Conservation (phyloP, 192 early-diverging fungal species). For the Haplosporangium gracile region DNA sequence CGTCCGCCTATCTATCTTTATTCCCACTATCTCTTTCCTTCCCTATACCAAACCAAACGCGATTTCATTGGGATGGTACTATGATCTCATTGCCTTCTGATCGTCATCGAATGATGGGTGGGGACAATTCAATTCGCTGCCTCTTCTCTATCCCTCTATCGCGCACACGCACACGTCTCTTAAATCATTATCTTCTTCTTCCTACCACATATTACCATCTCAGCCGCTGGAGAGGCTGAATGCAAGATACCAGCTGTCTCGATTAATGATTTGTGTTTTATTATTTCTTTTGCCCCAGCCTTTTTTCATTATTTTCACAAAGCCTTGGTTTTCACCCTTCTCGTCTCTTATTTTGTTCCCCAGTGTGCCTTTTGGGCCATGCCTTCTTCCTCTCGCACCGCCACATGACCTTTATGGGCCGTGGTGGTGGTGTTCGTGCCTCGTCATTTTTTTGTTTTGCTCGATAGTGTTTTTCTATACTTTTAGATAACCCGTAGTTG, state of each 20-base stretch:
- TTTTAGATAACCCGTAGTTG: too few relatives aligned
- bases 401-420: neutral
- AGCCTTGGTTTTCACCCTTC: neutral
- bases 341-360: too few relatives aligned
- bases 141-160: too few relatives aligned
- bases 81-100: too few relatives aligned
- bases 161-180: too few relatives aligned
- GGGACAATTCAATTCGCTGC: too few relatives aligned
- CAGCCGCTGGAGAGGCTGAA: neutral
- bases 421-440: neutral
- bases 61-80: too few relatives aligned
- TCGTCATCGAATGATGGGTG: too few relatives aligned
- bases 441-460: neutral
- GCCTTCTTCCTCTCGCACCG: neutral
- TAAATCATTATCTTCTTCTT: neutral
- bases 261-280: neutral
- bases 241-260: neutral
- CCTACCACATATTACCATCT: neutral
- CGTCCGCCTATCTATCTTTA: neutral
- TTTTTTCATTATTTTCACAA: neutral
- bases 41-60: neutral
- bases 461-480: neutral
- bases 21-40: neutral
- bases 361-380: neutral
- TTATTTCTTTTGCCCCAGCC: neutral